Evolutionary conservation across 2,329 filamentous ascomycete species (phyloP).

Genomic region (Penicillium sp.): DNA sequence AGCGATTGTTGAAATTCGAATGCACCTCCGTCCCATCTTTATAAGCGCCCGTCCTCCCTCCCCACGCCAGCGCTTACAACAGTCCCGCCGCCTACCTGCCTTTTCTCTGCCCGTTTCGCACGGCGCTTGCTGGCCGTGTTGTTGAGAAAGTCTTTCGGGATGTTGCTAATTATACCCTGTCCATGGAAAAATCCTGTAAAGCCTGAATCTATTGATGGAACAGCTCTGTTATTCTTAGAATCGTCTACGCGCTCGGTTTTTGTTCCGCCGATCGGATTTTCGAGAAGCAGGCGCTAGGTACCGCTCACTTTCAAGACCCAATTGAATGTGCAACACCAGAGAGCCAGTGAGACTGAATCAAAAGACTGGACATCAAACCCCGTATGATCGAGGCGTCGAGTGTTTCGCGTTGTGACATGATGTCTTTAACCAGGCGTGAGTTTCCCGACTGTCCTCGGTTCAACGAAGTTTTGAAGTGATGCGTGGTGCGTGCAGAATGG

Average conservation of each 20-base stretch:
- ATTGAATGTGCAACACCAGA: background rate
- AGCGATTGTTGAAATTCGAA: background rate
- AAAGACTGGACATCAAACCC: background rate
- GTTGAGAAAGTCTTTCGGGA: background rate
- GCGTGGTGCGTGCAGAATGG: background rate
- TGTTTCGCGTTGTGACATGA: background rate
- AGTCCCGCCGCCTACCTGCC: background rate
- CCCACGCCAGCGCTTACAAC: conserved; percentile 18
- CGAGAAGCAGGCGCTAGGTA: background rate
- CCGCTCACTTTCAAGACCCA: background rate
- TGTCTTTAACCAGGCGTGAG: background rate
- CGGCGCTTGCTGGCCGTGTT: background rate
- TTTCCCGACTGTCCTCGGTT: background rate
- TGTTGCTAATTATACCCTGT: conserved; percentile 4
- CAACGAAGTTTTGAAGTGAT: background rate
- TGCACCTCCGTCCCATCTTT: conserved; percentile 9
- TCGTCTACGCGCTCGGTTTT: background rate
- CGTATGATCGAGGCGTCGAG: background rate
- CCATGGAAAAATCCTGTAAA: background rate
- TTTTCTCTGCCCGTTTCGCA: background rate
- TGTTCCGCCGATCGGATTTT: background rate
- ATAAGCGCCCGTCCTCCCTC: conserved; percentile 20
- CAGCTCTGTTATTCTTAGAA: conserved; percentile 7
- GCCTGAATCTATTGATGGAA: conserved; percentile 13
- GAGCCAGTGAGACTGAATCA: background rate